Evolutionary conservation across 345 rosid species (phyloP).

Genomic region (Fremontodendron californicum): DNA sequence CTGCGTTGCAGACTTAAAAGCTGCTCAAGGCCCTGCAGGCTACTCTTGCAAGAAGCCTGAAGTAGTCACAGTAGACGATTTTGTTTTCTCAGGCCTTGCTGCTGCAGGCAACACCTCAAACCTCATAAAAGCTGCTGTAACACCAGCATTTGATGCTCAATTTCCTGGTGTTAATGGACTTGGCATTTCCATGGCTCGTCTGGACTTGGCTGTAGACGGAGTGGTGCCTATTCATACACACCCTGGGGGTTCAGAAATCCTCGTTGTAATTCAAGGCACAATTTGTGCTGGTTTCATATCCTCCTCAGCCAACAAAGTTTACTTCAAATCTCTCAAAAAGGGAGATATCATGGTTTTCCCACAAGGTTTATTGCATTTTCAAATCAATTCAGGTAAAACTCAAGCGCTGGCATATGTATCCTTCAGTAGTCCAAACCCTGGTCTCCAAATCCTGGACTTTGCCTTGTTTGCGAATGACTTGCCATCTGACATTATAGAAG

Average conservation of each 20-base stretch:
- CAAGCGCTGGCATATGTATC: conserved; percentile 51
- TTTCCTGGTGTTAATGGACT: conserved; percentile 71
- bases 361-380: conserved; percentile 72
- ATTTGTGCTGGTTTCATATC: conserved; percentile 76
- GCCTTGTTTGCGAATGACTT: conserved; percentile 63
- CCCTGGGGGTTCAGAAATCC: conserved; percentile 65
- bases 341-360: conserved; percentile 82
- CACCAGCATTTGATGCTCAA: conserved; percentile 54
- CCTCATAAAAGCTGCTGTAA: conserved; percentile 77
- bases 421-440: conserved; percentile 70
- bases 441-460: conserved; percentile 63
- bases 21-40: conserved; percentile 63
- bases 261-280: conserved; percentile 52
- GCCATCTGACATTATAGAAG: conserved; percentile 53
- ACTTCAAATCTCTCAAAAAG: conserved; percentile 40
- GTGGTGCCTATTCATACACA: conserved; percentile 83
- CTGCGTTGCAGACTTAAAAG: conserved; percentile 59
- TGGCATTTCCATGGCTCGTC: conserved; percentile 65
- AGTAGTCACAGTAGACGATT: conserved; percentile 49
- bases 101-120: conserved; percentile 54
- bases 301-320: conserved; percentile 53
- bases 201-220: conserved; percentile 64
- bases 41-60: conserved; percentile 61
- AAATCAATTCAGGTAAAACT: conserved; percentile 46
- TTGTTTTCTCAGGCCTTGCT: conserved; percentile 56